Conservation (phyloP, 768 basidiomycete genomes). For the Leccinum disarticulatum region DNA sequence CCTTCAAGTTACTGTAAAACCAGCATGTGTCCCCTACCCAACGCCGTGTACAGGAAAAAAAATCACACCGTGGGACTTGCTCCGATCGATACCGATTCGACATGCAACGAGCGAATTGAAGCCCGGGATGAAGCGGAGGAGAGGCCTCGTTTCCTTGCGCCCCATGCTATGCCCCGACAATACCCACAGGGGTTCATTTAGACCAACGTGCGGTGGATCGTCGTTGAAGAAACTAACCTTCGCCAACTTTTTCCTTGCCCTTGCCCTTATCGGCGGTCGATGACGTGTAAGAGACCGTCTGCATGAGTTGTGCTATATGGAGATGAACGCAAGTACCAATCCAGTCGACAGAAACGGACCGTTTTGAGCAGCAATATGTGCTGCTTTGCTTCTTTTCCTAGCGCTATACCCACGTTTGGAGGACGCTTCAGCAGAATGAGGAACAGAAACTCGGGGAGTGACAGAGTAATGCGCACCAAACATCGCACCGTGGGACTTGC, state of each 20-base stretch:
- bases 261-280: constrained; percentile 38
- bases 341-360: constrained; percentile 39
- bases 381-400: constrained; percentile 73
- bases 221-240: constrained; percentile 32
- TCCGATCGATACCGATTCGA: no score
- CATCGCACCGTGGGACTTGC: constrained; percentile 70
- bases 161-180: constrained; percentile 33
- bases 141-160: constrained; percentile 37
- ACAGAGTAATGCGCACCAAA: constrained; percentile 23
- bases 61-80: constrained; percentile 68
- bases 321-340: constrained; percentile 16
- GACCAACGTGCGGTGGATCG: constrained; percentile 5
- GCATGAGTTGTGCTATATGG: constrained; percentile 44
- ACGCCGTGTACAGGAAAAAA: constrained; percentile 72
- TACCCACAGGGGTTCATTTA: constrained; percentile 26
- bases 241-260: constrained; percentile 41
- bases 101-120: no score
- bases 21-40: constrained; percentile 89
- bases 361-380: constrained; percentile 61
- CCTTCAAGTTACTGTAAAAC: constrained; percentile 53
- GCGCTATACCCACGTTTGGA: constrained; percentile 69
- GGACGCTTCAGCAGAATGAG: constrained; percentile 29
- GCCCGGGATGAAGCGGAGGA: no score
- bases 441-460: constrained; percentile 9
- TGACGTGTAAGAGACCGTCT: constrained; percentile 44